Percentiles rank a stretch among this genome's conserved stretches.
These are phyloP conservation scores for Cystofilobasidium capitatum DNA, from an alignment of 768 basidiomycete species.

Conservation along the genomic window DNA sequence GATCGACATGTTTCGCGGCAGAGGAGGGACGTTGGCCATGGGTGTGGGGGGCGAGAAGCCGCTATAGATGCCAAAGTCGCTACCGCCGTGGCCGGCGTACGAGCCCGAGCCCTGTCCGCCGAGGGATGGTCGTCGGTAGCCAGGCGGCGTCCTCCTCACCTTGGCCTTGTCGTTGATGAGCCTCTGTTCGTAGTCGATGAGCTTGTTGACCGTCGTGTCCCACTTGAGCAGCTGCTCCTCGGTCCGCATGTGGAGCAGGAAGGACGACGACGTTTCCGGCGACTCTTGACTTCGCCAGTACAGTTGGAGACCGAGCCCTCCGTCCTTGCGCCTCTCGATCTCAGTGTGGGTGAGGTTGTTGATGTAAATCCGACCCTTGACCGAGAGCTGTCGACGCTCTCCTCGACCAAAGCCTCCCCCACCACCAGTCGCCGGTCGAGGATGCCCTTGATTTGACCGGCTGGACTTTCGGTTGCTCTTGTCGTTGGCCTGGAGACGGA, in stretches of 20 bases:
- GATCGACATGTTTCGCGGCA: constrained; percentile 17
- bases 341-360: constrained; percentile 84
- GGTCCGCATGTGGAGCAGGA: constrained; percentile 81
- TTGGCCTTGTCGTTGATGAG: neutral
- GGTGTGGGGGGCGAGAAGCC: neutral
- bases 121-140: constrained; percentile 7
- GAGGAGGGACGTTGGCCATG: constrained; percentile 1
- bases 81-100: constrained; percentile 58
- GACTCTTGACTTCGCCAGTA: constrained; percentile 94
- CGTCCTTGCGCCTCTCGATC: constrained; percentile 50
- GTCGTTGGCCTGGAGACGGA: constrained; percentile 11
- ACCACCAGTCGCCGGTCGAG: constrained; percentile 34
- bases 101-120: constrained; percentile 43
- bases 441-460: constrained; percentile 32
- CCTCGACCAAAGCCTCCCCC: constrained; percentile 49
- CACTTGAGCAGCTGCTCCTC: constrained; percentile 89
- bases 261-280: constrained; percentile 58
- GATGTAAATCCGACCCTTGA: constrained; percentile 94
- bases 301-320: constrained; percentile 62
- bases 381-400: constrained; percentile 56
- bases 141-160: neutral
- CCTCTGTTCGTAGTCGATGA: constrained; percentile 52
- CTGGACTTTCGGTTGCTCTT: constrained; percentile 6
- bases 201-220: constrained; percentile 77
- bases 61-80: constrained; percentile 47